Conservation (phyloP, 2,329 filamentous ascomycete species). For the Plectosphaerella plurivora region DNA sequence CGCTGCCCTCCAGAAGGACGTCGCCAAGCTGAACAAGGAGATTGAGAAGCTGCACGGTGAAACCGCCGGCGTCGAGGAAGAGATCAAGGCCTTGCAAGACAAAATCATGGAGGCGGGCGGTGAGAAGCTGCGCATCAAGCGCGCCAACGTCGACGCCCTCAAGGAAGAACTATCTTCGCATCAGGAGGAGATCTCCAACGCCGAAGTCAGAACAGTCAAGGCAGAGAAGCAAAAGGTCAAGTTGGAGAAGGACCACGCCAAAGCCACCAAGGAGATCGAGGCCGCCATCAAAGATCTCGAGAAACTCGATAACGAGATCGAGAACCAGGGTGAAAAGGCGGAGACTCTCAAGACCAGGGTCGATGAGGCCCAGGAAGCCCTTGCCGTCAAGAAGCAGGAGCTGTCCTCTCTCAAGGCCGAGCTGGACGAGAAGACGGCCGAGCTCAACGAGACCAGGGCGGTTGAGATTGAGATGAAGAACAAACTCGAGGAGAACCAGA, state of each 20-base stretch:
- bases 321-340: conserved; percentile 70
- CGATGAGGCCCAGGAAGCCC: conserved; percentile 75
- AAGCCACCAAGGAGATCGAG: conserved; percentile 75
- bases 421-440: conserved; percentile 77
- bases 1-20: conserved; percentile 69
- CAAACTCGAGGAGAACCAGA: conserved; percentile 94
- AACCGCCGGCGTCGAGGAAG: conserved; percentile 84
- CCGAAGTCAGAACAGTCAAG: conserved; percentile 85
- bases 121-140: conserved; percentile 85
- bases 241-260: conserved; percentile 75
- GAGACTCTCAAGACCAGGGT: conserved; percentile 68
- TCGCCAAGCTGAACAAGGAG: conserved; percentile 70
- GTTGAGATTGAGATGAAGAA: conserved; percentile 97
- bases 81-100: conserved; percentile 89
- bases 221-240: conserved; percentile 89
- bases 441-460: conserved; percentile 84
- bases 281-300: conserved; percentile 69
- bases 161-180: conserved; percentile 81
- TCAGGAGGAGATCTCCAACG: conserved; percentile 76
- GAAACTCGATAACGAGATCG: conserved; percentile 72
- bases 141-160: conserved; percentile 81
- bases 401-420: conserved; percentile 76
- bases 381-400: conserved; percentile 76
- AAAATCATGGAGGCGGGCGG: conserved; percentile 99
- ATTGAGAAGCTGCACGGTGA: conserved; percentile 76